Conservation (phyloP, 2,329 filamentous ascomycete species). For the Aspergillus pseudotamarii region DNA sequence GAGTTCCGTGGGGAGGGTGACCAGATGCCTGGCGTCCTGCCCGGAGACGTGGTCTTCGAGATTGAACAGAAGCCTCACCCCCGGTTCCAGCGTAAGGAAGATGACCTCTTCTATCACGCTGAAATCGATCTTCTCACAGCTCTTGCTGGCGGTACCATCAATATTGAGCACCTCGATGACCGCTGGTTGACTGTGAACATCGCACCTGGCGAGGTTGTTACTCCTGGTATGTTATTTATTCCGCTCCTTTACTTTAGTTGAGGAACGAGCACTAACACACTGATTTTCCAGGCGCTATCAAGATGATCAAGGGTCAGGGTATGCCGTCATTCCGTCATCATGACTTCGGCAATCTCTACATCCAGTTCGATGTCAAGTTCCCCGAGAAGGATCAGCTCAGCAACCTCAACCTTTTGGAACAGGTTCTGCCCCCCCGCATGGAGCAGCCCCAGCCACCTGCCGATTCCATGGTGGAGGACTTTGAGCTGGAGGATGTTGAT, state of each 20-base stretch:
- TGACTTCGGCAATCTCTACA: conserved; percentile 93
- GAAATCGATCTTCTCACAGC: conserved; percentile 96
- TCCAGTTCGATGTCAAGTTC: conserved; percentile 98
- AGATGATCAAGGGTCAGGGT: conserved; percentile 93
- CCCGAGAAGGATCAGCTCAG: conserved; percentile 72
- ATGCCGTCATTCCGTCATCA: conserved; percentile 97
- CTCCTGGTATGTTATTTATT: conserved; percentile 68
- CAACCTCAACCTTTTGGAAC: conserved; percentile 77
- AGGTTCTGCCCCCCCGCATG: conserved; percentile 75
- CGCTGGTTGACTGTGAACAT: conserved; percentile 95
- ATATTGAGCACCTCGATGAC: conserved; percentile 95
- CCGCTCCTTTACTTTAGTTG: no score
- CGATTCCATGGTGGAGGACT: conserved; percentile 91
- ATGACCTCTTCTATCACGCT: conserved; percentile 92
- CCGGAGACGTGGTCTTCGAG: conserved; percentile 96
- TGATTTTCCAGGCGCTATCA: conserved; percentile 70
- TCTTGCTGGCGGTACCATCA: conserved; percentile 85
- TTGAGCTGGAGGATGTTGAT: conserved; percentile 83
- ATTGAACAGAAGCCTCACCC: conserved; percentile 99
- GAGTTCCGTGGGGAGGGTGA: conserved; percentile 97
- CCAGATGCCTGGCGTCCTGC: conserved; percentile 87
- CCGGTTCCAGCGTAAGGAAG: conserved; percentile 92
- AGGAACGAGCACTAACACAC: neutral
- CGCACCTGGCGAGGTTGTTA: conserved; percentile 89
- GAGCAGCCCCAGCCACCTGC: conserved; percentile 68